These are phyloP conservation scores for Porcisia deanei DNA, from an alignment of 208 protist genomes.

Conservation along the genomic window DNA sequence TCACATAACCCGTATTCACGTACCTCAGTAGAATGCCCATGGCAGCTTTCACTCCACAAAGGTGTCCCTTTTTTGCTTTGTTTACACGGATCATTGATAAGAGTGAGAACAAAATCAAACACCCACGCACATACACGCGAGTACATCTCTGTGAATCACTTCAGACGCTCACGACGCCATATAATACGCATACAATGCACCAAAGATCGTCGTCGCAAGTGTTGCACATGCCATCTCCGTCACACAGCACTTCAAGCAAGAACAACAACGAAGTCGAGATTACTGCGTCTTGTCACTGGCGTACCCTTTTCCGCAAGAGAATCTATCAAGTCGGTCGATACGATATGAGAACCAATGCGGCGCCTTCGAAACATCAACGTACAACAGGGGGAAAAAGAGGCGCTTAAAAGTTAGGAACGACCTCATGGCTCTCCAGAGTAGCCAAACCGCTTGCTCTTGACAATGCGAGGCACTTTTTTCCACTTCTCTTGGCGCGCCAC, in stretches of 20 bases:
- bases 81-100: background rate
- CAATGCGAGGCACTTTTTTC: slow-evolving; percentile 77
- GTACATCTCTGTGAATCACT: background rate
- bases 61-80: background rate
- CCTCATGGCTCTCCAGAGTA: slow-evolving; percentile 73
- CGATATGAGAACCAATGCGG: background rate
- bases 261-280: background rate
- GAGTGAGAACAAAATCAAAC: background rate
- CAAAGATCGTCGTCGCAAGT: slow-evolving; percentile 1
- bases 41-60: background rate
- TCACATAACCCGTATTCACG: background rate
- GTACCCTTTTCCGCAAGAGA: background rate
- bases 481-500: slow-evolving; percentile 80
- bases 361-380: background rate
- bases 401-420: background rate
- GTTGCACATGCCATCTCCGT: background rate
- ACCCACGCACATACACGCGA: background rate
- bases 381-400: background rate
- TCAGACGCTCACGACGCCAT: background rate
- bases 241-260: background rate
- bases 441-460: slow-evolving; percentile 80
- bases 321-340: background rate
- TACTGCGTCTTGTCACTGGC: background rate
- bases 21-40: background rate
- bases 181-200: background rate